phyloP scores from a whole-genome alignment of 2,329 filamentous ascomycete species.

The Sclerotinia borealis region DNA sequence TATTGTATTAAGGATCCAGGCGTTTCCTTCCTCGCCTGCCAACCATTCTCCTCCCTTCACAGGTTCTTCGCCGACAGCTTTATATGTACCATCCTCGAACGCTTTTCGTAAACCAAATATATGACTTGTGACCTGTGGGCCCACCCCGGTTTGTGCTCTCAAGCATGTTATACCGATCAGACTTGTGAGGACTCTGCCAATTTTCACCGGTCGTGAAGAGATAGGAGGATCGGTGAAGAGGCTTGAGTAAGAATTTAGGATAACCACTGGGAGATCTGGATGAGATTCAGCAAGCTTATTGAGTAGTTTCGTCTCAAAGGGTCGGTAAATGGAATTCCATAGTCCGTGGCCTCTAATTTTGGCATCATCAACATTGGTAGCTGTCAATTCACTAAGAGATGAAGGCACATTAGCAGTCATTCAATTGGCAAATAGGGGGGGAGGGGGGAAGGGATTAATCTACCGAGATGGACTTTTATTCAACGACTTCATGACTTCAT shows the following conservation, averaged over 20 bases:
- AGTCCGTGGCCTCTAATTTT: conserved; percentile 55
- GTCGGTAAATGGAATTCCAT: conserved; percentile 73
- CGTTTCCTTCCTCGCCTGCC: conserved; percentile 57
- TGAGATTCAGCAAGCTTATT: conserved; percentile 68
- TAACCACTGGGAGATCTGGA: conserved; percentile 76
- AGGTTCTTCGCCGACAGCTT: conserved; percentile 40
- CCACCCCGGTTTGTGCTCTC: conserved; percentile 74
- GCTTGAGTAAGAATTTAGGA: conserved; percentile 69
- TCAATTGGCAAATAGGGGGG: background rate
- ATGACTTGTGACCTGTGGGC: conserved; percentile 74
- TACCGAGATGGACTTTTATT: conserved; percentile 47
- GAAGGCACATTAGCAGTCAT: background rate
- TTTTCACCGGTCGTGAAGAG: conserved; percentile 39
- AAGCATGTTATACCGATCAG: conserved; percentile 69
- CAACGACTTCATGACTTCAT: conserved; percentile 47
- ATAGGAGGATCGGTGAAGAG: conserved; percentile 62
- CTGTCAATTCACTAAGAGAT: conserved; percentile 17
- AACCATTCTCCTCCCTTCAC: conserved; percentile 53
- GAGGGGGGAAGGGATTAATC: background rate
- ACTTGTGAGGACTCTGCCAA: conserved; percentile 66
- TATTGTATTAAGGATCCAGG: conserved; percentile 56
- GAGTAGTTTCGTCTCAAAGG: conserved; percentile 66
- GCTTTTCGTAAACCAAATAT: conserved; percentile 76
- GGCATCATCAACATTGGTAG: conserved; percentile 47
- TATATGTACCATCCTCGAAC: conserved; percentile 57